phyloP scores from a whole-genome alignment of 352 stramenopile genomes.

The Globisporangium nagaii region DNA sequence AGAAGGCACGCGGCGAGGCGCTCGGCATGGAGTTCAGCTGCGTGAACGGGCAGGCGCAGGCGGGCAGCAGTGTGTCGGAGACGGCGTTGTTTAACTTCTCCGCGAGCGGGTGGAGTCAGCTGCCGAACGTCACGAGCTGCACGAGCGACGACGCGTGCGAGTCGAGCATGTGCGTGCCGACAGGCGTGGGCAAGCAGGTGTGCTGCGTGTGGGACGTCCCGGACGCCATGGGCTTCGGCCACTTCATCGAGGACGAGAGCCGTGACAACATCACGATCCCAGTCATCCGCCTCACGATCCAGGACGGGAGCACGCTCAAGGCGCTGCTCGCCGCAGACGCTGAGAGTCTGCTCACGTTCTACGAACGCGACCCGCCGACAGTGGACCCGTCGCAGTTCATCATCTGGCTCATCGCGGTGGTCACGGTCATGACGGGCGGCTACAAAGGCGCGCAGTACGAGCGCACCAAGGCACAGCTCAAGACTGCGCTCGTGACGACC shows the following conservation, averaged over 20 bases:
- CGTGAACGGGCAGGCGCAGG: constrained; percentile 36
- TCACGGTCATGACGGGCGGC: constrained; percentile 61
- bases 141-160: constrained; percentile 31
- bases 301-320: constrained; percentile 53
- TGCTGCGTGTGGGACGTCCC: constrained; percentile 80
- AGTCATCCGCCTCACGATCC: constrained; percentile 66
- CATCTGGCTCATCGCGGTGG: constrained; percentile 72
- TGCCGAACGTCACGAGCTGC: constrained; percentile 42
- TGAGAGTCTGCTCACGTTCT: constrained; percentile 41
- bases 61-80: constrained; percentile 7
- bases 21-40: constrained; percentile 57
- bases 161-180: constrained; percentile 62
- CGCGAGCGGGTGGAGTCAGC: constrained; percentile 20
- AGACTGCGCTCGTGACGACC: constrained; percentile 35
- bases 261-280: constrained; percentile 47
- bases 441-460: constrained; percentile 69
- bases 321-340: constrained; percentile 13
- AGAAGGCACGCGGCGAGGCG: constrained; percentile 12
- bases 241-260: constrained; percentile 24
- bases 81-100: constrained; percentile 25
- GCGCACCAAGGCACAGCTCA: constrained; percentile 56
- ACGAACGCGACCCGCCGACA: constrained; percentile 46
- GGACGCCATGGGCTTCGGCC: constrained; percentile 62
- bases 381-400: constrained; percentile 66
- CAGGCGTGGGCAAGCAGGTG: constrained; percentile 42